Evolutionary conservation across 2,329 filamentous ascomycete species (phyloP), one percentile per base, ranked within the genome.

Genomic region (Karstenula rhodostoma): DNA sequence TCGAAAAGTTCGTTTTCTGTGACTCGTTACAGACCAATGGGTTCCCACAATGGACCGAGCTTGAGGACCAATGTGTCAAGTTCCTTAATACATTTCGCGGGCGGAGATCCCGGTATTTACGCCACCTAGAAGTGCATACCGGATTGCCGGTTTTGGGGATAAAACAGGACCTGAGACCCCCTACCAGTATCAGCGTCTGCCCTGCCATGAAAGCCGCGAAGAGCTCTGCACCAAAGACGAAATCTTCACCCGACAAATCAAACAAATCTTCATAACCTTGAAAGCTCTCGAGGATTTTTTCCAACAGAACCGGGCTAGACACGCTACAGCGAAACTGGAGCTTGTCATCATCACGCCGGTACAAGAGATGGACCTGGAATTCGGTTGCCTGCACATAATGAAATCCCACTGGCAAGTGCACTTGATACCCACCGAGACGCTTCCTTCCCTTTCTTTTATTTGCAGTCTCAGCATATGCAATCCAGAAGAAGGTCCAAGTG

Each of bases 151-250:
- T 8, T 29, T 29, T 29, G 8, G 8, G 27, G 8, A 29, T 29
- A 29, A 8, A 29, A 29, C 27, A 29, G 27, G 27, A 29, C 27
- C 27, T 29, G 27, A 8, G 8, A 29, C 12, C 53, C n/a, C 53
- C 10, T 17, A 7, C 17, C 37, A 29, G 4, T 37, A 37, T 19
- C n/a, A n/a, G n/a, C n/a, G n/a, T 9, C 13, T 47, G 8, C 53
- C 42, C 8, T 56, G 53, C 29, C 53, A 43, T 43, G 43, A 56
- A 35, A 25, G 23, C 25, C n/a, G 3, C 33, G 43, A 56, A 32
- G 55, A 43, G 17, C 7, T 57, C 0, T 3, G 1, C 6, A n/a
- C 6, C 7, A 42, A 42, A 44, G 46, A 57, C 19, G 35, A 50
- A 17, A 1, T 22, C 2, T 57, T 57, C 17, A 57, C 55, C 15